Base-by-base conservation (phyloP, 345 rosid species). In the Hibiscus trionum region DNA sequence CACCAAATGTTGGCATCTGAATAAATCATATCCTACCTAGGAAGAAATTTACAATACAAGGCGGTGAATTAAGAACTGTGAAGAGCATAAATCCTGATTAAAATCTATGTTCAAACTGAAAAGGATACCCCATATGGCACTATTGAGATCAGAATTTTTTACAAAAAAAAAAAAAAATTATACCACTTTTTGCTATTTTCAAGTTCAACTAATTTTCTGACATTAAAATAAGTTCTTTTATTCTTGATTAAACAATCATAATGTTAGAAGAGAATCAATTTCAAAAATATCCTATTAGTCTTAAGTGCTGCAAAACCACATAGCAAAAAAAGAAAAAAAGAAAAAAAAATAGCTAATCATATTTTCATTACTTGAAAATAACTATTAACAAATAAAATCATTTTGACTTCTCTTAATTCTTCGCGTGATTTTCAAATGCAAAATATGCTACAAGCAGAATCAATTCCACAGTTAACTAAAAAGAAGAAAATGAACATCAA, bases 21-120 rank as follows among this genome's bases (percentile, higher is more conserved):
- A 17, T 19, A 55, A 26, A 46, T 0, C 0, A 35, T 21, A 46
- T 35, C 66, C 71, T 27, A 64, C 73, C 81, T 79, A 73, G n/a
- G 69, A 67, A 50, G 21, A 61, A 46, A 77, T 44, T 39, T 60
- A 33, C 3, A 56, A 14, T 29, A 50, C 14, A 19, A 68, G 46
- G 75, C 50, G 14, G 42, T 26, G 39, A 35, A 11, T 31, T 7
- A 50, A 35, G 24, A 35, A 26, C 7, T 1, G 7, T 46, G 33
- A 67, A 50, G 39, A 31, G 50, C 8, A 35, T 15, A 19, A 6
- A 14, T 31, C 21, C 58, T n/a, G 29, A 66, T 10, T 44, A 39
- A 44, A 73, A 31, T 50, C 35, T 44, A 29, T 24, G 16, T 14
- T 29, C 19, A 57, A 14, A 21, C 17, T 12, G 44, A 29, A 70